phyloP scores from a whole-genome alignment of 78 protist species.

The Dictyostelium purpureum region DNA sequence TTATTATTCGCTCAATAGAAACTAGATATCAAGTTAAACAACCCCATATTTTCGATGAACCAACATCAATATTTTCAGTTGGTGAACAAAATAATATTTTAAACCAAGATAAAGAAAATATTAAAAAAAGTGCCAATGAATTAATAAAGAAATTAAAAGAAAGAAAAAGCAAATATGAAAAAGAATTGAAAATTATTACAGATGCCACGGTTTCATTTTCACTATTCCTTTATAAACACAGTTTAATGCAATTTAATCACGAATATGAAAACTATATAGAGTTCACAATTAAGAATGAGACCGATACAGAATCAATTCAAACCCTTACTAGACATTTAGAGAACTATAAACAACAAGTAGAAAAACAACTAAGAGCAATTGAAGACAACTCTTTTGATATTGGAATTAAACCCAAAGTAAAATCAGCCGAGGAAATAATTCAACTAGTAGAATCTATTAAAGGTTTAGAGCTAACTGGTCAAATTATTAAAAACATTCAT shows the following conservation, averaged over 20 bases:
- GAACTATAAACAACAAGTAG: not conserved
- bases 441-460: not conserved
- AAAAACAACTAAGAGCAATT: not conserved
- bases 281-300: not conserved
- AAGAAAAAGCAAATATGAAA: not conserved
- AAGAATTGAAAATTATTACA: not conserved
- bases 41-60: too few relatives aligned
- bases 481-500: not conserved
- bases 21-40: not conserved
- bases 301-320: not conserved
- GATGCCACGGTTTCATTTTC: not conserved
- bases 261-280: not conserved
- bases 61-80: too few relatives aligned
- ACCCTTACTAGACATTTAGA: not conserved
- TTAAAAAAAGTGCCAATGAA: not conserved
- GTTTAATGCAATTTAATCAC: not conserved
- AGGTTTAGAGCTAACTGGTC: not conserved
- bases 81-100: too few relatives aligned
- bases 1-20: not conserved
- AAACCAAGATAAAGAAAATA: not conserved
- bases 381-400: too few relatives aligned
- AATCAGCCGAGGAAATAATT: not conserved
- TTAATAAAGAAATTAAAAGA: conserved; percentile 4
- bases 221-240: not conserved
- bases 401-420: not conserved